These are phyloP conservation scores for Neurospora tetrasperma DNA, from an alignment of 495 filamentous ascomycete genomes.

Conservation along the genomic window DNA sequence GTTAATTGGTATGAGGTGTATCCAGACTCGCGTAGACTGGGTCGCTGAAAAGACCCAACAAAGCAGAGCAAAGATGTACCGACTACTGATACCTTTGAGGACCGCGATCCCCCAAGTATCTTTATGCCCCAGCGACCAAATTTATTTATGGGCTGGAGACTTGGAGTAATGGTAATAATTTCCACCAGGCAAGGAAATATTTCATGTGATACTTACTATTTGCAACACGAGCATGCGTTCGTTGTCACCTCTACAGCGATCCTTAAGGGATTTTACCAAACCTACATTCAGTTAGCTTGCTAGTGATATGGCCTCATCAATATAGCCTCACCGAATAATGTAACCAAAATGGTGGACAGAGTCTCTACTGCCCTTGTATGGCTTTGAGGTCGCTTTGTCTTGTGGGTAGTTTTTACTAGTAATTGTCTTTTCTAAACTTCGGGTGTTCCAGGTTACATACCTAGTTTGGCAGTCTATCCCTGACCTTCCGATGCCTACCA, in stretches of 20 bases:
- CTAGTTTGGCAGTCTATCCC: not conserved
- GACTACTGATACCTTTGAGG: not conserved
- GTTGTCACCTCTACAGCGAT: not conserved
- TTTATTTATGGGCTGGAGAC: not conserved
- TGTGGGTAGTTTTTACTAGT: not conserved
- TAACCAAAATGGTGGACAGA: not conserved
- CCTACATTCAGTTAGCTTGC: not conserved
- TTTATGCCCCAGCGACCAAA: not conserved
- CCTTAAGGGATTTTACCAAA: not conserved
- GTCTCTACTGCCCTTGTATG: not conserved
- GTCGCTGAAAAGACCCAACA: not conserved
- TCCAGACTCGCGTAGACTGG: not conserved
- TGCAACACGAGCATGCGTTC: not conserved
- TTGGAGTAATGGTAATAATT: not conserved
- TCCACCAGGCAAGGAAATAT: not conserved
- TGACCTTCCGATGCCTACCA: not conserved
- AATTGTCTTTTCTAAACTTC: not conserved
- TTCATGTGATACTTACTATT: not conserved
- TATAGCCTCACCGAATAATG: not conserved
- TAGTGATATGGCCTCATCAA: not conserved
- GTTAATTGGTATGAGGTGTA: not conserved
- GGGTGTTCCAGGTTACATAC: not conserved
- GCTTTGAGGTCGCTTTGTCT: not conserved
- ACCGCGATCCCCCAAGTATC: not conserved
- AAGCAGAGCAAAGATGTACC: not conserved